Evolutionary conservation across 2,329 filamentous ascomycete genomes (phyloP).

Genomic region (Colletotrichum tropicicola): DNA sequence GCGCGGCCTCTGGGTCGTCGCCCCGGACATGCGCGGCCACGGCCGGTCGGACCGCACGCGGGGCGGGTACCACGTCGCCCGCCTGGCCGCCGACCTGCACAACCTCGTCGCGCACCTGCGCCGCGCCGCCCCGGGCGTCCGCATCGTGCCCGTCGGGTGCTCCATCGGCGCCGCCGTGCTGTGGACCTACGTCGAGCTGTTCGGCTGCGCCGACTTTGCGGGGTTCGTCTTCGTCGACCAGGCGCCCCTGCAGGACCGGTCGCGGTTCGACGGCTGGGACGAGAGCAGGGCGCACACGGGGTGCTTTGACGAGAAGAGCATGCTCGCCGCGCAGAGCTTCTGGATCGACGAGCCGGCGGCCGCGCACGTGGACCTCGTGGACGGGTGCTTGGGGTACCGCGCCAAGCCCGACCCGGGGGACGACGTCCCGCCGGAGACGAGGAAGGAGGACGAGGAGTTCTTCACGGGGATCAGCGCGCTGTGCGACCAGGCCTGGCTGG

Average conservation of each 20-base stretch:
- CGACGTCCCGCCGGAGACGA: conserved; percentile 34
- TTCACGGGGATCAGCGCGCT: conserved; percentile 42
- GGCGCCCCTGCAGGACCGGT: conserved; percentile 49
- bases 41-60: conserved; percentile 40
- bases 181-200: conserved; percentile 51
- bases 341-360: conserved; percentile 34
- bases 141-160: conserved; percentile 46
- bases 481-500: conserved; percentile 48
- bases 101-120: conserved; percentile 41
- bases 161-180: conserved; percentile 51
- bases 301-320: conserved; percentile 48
- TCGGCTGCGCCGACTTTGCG: conserved; percentile 40
- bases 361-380: conserved; percentile 42
- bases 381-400: conserved; percentile 47
- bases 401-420: conserved; percentile 35
- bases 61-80: conserved; percentile 50
- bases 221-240: conserved; percentile 50
- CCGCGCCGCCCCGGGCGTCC: background rate
- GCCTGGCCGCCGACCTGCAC: conserved; percentile 47
- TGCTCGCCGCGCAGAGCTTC: conserved; percentile 40
- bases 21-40: conserved; percentile 50
- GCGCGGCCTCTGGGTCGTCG: conserved; percentile 44
- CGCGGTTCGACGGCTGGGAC: conserved; percentile 42
- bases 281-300: conserved; percentile 40
- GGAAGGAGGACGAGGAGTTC: conserved; percentile 42